These are phyloP conservation scores for Rhododendron kiyosumense DNA, from an alignment of 148 eudicot genomes.

Conservation along the genomic window DNA sequence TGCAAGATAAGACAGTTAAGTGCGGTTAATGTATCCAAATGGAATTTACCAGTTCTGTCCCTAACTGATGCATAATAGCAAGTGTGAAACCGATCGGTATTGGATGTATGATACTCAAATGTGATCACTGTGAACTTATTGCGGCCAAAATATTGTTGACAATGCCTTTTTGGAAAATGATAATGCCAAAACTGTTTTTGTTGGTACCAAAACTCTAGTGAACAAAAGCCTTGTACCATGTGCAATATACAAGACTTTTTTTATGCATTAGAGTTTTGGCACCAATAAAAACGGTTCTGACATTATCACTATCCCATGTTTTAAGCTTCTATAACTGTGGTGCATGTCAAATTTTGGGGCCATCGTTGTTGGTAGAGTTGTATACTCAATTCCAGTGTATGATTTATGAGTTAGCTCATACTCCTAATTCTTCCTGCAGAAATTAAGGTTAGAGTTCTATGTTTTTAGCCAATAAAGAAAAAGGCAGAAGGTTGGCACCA, in stretches of 20 bases:
- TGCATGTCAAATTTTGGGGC: neutral
- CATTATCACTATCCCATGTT: no score
- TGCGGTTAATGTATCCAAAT: neutral
- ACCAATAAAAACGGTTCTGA: no score
- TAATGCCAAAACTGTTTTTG: no score
- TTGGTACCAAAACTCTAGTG: no score
- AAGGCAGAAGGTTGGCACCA: neutral
- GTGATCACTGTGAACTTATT: neutral
- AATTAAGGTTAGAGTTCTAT: neutral
- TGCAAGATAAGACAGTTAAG: neutral
- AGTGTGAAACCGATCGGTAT: neutral
- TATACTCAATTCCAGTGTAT: neutral
- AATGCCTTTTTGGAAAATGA: no score
- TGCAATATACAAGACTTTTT: no score
- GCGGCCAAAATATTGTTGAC: neutral
- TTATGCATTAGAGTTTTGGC: no score
- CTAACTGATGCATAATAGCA: no score
- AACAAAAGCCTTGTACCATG: no score
- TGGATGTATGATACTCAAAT: neutral
- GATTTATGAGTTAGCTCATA: neutral
- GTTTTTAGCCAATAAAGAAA: neutral
- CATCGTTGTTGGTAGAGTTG: neutral
- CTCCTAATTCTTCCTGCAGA: neutral
- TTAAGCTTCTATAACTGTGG: no score
- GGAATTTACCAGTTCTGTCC: no score